Evolutionary conservation across 805 yeast genomes (phyloP), one percentile per base, ranked within the genome.

Genomic region (Kodamaea sagamina): DNA sequence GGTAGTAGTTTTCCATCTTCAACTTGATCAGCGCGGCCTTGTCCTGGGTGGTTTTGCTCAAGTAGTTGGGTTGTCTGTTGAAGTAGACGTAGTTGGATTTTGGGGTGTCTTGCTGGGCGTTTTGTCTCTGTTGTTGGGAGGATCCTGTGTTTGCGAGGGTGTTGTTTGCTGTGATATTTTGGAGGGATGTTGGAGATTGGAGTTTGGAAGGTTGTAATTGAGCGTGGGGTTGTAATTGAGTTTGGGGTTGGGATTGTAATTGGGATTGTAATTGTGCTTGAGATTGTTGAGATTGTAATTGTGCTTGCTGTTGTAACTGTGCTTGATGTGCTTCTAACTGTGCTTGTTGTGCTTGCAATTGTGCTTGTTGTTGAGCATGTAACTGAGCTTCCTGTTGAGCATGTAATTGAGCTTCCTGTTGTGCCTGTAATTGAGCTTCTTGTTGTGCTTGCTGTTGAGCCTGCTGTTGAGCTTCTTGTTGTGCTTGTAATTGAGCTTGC

Each of bases 1-100:
- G 88, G 65, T 89, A 89, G 59, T 80, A 87, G 58, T 88, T 88
- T 59, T 89, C 96, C 38, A 89, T 69, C 51, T 83, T 82, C 47
- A 89, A 72, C 62, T 88, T 89, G 34, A 87, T 81, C 2, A 92
- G 87, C 0, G 95, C 82, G 0, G 96, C 89, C 53, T 81, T 82
- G 54, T 89, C 96, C 54, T 86, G 95, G 0, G 93, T 75, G 5
- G 74, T 57, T 52, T 84, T 82, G n/a, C 86, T 77, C 54, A 89
- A 74, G 54, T 77, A 67, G 50, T 85, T 89, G 1, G 97, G 96
- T 54, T 86, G 89, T 45, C 96, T 77, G 52, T 83, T 89, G 65
- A 89, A 85, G 54, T 79, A 76, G 48, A 84, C 86, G 53, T 82
- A 81, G 44, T 80, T 81, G 7, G 60, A 50, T 36, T 52, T 51